phyloP scores from a whole-genome alignment of 768 basidiomycete species.

The Mycena sanguinolenta region DNA sequence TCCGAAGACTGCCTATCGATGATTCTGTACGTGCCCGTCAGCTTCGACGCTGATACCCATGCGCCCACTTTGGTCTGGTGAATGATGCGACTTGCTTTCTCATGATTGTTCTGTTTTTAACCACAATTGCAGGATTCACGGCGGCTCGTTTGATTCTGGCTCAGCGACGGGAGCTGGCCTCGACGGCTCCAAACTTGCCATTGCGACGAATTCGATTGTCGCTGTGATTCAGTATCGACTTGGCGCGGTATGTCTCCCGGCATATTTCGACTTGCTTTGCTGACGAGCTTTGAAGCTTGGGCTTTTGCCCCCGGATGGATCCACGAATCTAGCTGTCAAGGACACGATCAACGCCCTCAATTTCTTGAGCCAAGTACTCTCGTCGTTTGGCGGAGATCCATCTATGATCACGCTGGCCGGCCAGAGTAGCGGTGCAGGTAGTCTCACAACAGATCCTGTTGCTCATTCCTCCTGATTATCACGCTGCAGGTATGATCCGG shows the following conservation, averaged over 20 bases:
- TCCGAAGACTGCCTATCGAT: constrained; percentile 89
- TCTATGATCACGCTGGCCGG: constrained; percentile 82
- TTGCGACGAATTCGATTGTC: constrained; percentile 79
- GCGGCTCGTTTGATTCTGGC: constrained; percentile 83
- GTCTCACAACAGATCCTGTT: too few relatives aligned
- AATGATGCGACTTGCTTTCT: not conserved
- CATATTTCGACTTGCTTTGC: not conserved
- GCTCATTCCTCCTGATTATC: not conserved
- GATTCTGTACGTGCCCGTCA: constrained; percentile 75
- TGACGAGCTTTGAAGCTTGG: constrained; percentile 65
- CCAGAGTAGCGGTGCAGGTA: constrained; percentile 81
- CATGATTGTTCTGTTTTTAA: not conserved
- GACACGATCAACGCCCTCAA: constrained; percentile 76
- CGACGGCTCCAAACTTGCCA: constrained; percentile 82
- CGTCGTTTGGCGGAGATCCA: constrained; percentile 74
- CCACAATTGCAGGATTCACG: constrained; percentile 72
- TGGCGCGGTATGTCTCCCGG: constrained; percentile 69
- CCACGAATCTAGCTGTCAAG: constrained; percentile 77
- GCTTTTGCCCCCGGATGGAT: constrained; percentile 77
- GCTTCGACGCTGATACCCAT: constrained; percentile 46
- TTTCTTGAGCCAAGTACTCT: constrained; percentile 70
- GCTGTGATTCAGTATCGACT: constrained; percentile 88
- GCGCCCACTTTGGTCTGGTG: constrained; percentile 69
- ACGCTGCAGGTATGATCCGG: constrained; percentile 67
- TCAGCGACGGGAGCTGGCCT: constrained; percentile 80